Percentiles rank a stretch among this genome's conserved stretches.
Evolutionary conservation across 2,329 filamentous ascomycete species (phyloP).

Genomic region (Blastomyces gilchristii): DNA sequence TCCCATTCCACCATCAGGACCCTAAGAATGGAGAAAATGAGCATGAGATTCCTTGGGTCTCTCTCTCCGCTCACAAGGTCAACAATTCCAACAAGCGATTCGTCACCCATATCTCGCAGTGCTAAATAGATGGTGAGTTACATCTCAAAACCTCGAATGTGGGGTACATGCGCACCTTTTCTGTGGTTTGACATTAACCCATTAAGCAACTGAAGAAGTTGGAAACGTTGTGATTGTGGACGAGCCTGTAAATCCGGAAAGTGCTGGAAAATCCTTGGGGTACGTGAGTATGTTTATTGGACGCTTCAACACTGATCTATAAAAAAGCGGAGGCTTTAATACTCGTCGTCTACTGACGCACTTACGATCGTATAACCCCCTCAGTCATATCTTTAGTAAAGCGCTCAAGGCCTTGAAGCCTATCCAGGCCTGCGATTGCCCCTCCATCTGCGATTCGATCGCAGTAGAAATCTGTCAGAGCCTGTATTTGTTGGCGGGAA

Average conservation of each 20-base stretch:
- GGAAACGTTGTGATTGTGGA: conserved; percentile 54
- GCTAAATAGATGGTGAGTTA: conserved; percentile 25
- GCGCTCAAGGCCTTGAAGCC: conserved; percentile 49
- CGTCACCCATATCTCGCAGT: conserved; percentile 47
- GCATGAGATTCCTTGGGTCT: conserved; percentile 59
- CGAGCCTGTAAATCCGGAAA: conserved; percentile 50
- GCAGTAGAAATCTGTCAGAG: conserved; percentile 54
- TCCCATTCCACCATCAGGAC: conserved; percentile 61
- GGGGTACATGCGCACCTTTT: conserved; percentile 32
- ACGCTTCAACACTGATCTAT: not conserved
- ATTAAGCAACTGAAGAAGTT: conserved; percentile 53
- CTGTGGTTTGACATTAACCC: conserved; percentile 53
- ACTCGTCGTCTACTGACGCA: conserved; percentile 15
- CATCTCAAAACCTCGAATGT: not conserved
- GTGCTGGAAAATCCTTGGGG: conserved; percentile 38
- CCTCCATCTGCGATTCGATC: conserved; percentile 55
- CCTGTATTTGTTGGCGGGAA: conserved; percentile 51
- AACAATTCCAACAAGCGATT: conserved; percentile 52
- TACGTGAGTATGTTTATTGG: not conserved
- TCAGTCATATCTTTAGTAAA: conserved; percentile 49
- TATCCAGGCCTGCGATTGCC: conserved; percentile 48
- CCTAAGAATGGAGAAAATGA: conserved; percentile 57
- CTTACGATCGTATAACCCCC: conserved; percentile 44
- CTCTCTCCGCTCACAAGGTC: conserved; percentile 59
- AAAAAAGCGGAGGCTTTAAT: not conserved